Percentiles rank a stretch among this genome's conserved stretches.
phyloP scores from a whole-genome alignment of 2,329 filamentous ascomycete genomes.

The Metarhizium brunneum region DNA sequence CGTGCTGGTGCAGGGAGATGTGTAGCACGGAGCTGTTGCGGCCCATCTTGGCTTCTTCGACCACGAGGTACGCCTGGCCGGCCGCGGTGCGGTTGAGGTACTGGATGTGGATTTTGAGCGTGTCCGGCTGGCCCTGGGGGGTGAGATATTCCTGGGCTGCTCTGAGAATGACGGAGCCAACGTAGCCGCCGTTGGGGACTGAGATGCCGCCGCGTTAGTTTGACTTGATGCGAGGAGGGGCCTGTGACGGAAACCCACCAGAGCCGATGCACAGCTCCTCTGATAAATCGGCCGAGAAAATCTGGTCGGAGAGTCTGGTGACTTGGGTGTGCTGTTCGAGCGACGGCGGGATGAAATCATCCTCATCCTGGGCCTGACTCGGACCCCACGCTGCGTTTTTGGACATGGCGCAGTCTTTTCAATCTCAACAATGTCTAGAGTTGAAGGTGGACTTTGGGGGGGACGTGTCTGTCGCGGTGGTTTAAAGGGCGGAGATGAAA shows the following conservation, averaged over 20 bases:
- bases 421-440: too few species aligned
- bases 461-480: too few species aligned
- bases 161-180: slow-evolving; percentile 29
- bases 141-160: slow-evolving; percentile 25
- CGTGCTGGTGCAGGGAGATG: slow-evolving; percentile 30
- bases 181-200: slow-evolving; percentile 39
- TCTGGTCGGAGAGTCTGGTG: neutral
- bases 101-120: slow-evolving; percentile 30
- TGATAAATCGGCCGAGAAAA: neutral
- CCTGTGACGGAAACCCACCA: neutral
- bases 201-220: neutral
- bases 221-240: neutral
- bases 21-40: slow-evolving; percentile 31
- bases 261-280: neutral
- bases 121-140: slow-evolving; percentile 24
- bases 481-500: too few species aligned
- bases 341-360: neutral
- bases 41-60: slow-evolving; percentile 33
- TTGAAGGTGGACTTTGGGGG: too few species aligned
- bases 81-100: slow-evolving; percentile 29
- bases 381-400: neutral
- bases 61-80: slow-evolving; percentile 27
- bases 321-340: neutral
- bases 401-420: too few species aligned
- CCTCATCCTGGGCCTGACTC: neutral